Conservation (phyloP, 768 basidiomycete genomes). For the Peribolospora kevripleyi region DNA sequence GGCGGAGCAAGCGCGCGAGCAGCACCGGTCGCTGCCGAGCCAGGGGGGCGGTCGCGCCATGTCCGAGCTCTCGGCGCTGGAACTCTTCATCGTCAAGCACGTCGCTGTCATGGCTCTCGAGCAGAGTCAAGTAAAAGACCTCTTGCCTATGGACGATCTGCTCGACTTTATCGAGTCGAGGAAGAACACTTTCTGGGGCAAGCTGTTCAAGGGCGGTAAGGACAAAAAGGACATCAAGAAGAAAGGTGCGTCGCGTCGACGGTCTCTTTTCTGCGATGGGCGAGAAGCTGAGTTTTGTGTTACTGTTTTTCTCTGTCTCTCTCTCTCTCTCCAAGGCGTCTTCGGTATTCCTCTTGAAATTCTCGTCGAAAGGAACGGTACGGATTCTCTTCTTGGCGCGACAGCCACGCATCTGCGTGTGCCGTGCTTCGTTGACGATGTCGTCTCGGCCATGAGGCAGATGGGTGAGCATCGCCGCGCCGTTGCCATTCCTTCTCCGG, state of each 20-base stretch:
- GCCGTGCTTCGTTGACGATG: slow-evolving; percentile 94
- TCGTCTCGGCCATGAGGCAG: slow-evolving; percentile 91
- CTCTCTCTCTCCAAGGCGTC: slow-evolving; percentile 32
- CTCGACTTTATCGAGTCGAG: slow-evolving; percentile 75
- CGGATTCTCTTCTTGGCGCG: slow-evolving; percentile 81
- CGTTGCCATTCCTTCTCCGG: neutral
- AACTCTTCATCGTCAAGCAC: slow-evolving; percentile 76
- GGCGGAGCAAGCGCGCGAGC: slow-evolving; percentile 69
- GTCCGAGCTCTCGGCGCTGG: slow-evolving; percentile 57
- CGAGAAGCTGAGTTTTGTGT: neutral
- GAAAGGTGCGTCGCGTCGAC: slow-evolving; percentile 29
- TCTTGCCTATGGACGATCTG: slow-evolving; percentile 56
- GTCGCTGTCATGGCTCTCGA: slow-evolving; percentile 59
- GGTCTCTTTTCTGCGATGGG: neutral
- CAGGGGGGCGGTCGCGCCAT: slow-evolving; percentile 59
- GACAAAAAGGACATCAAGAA: slow-evolving; percentile 56
- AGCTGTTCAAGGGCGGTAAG: slow-evolving; percentile 53
- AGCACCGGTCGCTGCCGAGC: slow-evolving; percentile 56
- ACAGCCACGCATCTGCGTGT: slow-evolving; percentile 62
- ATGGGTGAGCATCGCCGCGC: slow-evolving; percentile 48
- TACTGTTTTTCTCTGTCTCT: neutral
- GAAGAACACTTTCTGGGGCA: slow-evolving; percentile 89
- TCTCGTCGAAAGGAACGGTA: slow-evolving; percentile 76
- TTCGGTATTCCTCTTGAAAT: slow-evolving; percentile 83
- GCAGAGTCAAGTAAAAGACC: slow-evolving; percentile 49